Evolutionary conservation across 164 flowering plant genomes (phyloP).

Genomic region (Nymphaea thermarum): DNA sequence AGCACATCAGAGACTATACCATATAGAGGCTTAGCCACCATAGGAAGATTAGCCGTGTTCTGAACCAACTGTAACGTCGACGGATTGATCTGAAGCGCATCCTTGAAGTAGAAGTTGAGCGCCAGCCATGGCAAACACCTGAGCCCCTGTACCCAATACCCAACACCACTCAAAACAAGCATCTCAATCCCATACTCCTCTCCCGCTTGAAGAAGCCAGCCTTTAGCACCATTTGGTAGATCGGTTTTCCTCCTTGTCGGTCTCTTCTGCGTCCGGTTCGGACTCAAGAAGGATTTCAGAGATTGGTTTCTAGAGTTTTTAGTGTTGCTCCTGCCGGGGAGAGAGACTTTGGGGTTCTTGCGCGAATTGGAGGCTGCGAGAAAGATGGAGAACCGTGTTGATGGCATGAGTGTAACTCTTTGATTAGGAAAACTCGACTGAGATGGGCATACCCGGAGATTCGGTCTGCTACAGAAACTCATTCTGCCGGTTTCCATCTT

Average conservation of each 20-base stretch:
- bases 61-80: slow-evolving; percentile 79
- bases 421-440: not conserved
- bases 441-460: not conserved
- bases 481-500: not conserved
- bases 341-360: slow-evolving; percentile 12
- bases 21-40: slow-evolving; percentile 91
- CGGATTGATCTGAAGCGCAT: slow-evolving; percentile 48
- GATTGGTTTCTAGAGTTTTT: slow-evolving; percentile 14
- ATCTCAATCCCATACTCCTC: slow-evolving; percentile 14
- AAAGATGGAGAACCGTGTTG: not conserved
- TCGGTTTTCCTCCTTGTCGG: not conserved
- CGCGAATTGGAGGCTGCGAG: slow-evolving; percentile 7
- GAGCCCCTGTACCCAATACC: slow-evolving; percentile 92
- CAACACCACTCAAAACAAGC: slow-evolving; percentile 65
- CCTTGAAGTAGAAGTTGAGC: slow-evolving; percentile 64
- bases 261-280: slow-evolving; percentile 8
- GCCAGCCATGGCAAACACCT: slow-evolving; percentile 97
- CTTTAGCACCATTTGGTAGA: not conserved
- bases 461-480: not conserved
- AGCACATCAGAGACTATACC: slow-evolving; percentile 85
- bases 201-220: not conserved
- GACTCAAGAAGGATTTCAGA: slow-evolving; percentile 11
- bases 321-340: slow-evolving; percentile 9
- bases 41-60: slow-evolving; percentile 59
- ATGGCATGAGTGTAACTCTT: not conserved